Evolutionary conservation across 2,329 filamentous ascomycete genomes (phyloP), one percentile per base, ranked within the genome.

Genomic region (Claviceps lovelessii): DNA sequence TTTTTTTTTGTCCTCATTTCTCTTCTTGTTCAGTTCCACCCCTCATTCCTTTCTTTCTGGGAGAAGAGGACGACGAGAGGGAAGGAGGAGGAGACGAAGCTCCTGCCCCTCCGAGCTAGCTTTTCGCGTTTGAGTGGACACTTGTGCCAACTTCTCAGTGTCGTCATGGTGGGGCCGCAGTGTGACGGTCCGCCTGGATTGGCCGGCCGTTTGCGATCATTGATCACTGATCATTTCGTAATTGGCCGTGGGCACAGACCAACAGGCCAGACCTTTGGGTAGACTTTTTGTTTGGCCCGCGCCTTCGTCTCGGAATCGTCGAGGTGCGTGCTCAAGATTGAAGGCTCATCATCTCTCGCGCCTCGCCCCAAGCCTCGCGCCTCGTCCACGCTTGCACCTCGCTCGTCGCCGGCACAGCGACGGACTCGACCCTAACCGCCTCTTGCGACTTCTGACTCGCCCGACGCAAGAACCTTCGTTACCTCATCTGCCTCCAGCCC

Each of bases 81-180:
- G 35, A 37, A 10, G 35, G 35, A 37, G 10, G 39, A 41, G 17
- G 28, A 28, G 44, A 13, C 44, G 10, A 23, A 19, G 45, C 29
- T 47, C 45, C 45, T 28, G 13, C 15, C 28, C 6, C n/a, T 13
- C 42, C 19, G 17, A 42, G 17, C 7, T 41, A 37, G 8, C 35
- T 37, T 11, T 37, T 37, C 35, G 10, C 35, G 10, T 37, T 13
- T 37, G 35, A 37, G 35, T 37, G 7, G 31, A 33, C 31, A 33
- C 42, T 45, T 45, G 44, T 45, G 19, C 11, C 23, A 28, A 33
- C 31, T 33, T 33, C 7, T 13, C 13, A 47, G 45, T 47, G 47
- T 55, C 53, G 53, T 55, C 53, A 52, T 55, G 29, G 49, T 39
- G 48, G 53, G 17, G 49, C 29, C 37, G 28, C 15, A 7, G 37